phyloP scores from a whole-genome alignment of 2,329 filamentous ascomycete genomes.

The Diaporthe nobilis region DNA sequence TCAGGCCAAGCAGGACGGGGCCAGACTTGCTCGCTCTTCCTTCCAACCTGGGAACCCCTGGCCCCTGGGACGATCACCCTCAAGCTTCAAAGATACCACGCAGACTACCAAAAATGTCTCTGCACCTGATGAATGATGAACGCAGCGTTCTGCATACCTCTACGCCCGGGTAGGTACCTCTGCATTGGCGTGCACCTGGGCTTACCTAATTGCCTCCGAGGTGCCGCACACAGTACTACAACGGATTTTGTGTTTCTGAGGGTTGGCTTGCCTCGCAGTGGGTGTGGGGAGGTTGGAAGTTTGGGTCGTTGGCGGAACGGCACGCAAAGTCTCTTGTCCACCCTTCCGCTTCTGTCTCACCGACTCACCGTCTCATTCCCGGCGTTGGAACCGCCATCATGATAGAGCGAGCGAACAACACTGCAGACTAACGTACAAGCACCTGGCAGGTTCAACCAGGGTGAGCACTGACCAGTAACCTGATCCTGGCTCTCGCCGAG shows the following conservation, averaged over 20 bases:
- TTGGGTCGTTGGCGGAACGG: slow-evolving; percentile 8
- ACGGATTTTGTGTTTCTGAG: not conserved
- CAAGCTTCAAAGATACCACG: not conserved
- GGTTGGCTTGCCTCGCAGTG: not conserved
- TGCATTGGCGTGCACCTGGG: not conserved
- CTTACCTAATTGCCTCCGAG: not conserved
- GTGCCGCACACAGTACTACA: not conserved
- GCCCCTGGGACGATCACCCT: not conserved
- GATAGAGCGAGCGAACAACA: not conserved
- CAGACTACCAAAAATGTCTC: not conserved
- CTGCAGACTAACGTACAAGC: not conserved
- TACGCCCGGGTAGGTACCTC: not conserved
- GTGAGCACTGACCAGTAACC: not conserved
- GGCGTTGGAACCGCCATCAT: not conserved
- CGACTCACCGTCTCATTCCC: not conserved
- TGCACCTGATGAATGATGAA: not conserved
- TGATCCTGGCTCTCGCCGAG: not conserved
- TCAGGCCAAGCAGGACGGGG: not conserved
- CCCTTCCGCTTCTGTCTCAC: not conserved
- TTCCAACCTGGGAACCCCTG: not conserved
- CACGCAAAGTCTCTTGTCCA: not conserved
- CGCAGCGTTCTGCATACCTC: not conserved
- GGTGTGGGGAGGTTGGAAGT: not conserved
- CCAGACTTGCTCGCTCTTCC: not conserved
- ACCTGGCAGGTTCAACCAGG: not conserved